A percentile compares a stretch with the other conserved stretches of the same genome.
Evolutionary conservation across 2,329 filamentous ascomycete genomes (phyloP).

Genomic region (Magnaporthiopsis incrustans): DNA sequence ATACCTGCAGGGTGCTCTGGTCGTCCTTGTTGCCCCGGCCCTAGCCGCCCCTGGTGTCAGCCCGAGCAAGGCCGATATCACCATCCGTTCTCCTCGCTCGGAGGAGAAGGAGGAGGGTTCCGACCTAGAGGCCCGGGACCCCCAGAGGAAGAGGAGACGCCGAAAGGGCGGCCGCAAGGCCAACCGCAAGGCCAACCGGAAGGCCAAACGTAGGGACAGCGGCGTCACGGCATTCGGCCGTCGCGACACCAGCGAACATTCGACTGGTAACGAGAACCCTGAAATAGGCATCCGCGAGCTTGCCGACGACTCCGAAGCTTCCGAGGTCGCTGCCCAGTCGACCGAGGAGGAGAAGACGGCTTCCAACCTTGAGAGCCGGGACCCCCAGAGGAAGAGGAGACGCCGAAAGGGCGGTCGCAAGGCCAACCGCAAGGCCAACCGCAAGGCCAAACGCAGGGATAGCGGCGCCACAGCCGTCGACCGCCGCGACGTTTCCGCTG

Average conservation of each 20-base stretch:
- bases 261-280: neutral
- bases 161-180: neutral
- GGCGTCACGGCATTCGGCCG: no score
- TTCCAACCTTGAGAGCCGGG: constrained; percentile 7
- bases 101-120: constrained; percentile 7
- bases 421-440: no score
- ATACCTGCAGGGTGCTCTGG: constrained; percentile 15
- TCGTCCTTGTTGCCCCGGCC: constrained; percentile 20
- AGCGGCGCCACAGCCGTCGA: no score
- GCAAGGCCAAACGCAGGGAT: no score
- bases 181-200: no score
- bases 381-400: constrained; percentile 11
- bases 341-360: neutral
- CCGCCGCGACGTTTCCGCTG: no score
- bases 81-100: constrained; percentile 3
- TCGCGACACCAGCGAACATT: neutral
- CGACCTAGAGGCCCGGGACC: neutral
- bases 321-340: neutral
- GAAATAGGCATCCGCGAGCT: neutral
- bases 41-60: constrained; percentile 16
- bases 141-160: constrained; percentile 13
- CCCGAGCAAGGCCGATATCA: constrained; percentile 8
- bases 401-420: constrained; percentile 4
- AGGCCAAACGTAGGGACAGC: neutral
- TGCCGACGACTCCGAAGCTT: no score